Conservation (phyloP, 2,329 filamentous ascomycete species). For the Leptodontidium sp. region DNA sequence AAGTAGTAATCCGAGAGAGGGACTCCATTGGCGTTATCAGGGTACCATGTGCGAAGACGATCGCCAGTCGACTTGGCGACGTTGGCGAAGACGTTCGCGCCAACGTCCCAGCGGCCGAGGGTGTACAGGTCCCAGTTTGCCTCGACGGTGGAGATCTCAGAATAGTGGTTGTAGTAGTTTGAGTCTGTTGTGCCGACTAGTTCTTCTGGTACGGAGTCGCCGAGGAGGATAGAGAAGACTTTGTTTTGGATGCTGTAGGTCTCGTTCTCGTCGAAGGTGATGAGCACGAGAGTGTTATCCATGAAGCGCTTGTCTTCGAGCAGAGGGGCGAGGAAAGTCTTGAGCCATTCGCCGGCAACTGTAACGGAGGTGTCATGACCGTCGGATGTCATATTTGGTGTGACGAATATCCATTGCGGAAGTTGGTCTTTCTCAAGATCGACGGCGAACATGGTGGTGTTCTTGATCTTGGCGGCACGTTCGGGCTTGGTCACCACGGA, state of each 20-base stretch:
- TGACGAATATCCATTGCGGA: slow-evolving; percentile 65
- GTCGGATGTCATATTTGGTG: slow-evolving; percentile 78
- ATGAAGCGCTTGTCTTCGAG: slow-evolving; percentile 75
- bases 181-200: slow-evolving; percentile 73
- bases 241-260: slow-evolving; percentile 73
- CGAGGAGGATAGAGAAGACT: slow-evolving; percentile 75
- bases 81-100: slow-evolving; percentile 72
- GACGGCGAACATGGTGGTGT: slow-evolving; percentile 71
- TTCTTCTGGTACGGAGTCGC: slow-evolving; percentile 73
- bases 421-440: slow-evolving; percentile 70
- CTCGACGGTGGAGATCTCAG: slow-evolving; percentile 68
- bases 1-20: slow-evolving; percentile 50
- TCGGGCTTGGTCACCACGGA: slow-evolving; percentile 65
- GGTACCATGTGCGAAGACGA: slow-evolving; percentile 44
- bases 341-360: slow-evolving; percentile 72
- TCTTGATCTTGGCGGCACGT: slow-evolving; percentile 76
- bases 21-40: slow-evolving; percentile 17
- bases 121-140: slow-evolving; percentile 75
- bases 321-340: slow-evolving; percentile 73
- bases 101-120: slow-evolving; percentile 75
- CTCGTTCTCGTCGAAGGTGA: slow-evolving; percentile 84
- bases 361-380: slow-evolving; percentile 79
- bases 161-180: slow-evolving; percentile 79
- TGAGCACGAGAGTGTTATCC: slow-evolving; percentile 76
- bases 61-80: slow-evolving; percentile 70